A percentile compares a stretch with the other conserved stretches of the same genome.
Evolutionary conservation across 139 green algal genomes (phyloP).

Genomic region (Chlamydomonas incerta): DNA sequence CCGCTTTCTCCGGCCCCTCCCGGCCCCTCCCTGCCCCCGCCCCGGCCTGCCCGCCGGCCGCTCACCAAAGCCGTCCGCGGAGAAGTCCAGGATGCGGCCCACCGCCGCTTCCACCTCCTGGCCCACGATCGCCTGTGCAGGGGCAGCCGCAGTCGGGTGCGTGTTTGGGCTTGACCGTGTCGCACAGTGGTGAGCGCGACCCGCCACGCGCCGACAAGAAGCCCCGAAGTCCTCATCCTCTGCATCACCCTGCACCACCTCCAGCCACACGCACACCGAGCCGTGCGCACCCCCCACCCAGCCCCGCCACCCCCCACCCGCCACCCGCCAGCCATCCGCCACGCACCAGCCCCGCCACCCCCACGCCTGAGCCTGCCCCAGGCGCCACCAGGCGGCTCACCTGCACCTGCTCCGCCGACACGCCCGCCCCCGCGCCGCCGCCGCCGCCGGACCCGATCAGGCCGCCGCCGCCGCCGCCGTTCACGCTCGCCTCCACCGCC

Average conservation of each 20-base stretch:
- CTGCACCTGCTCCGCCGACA: conserved; percentile 21
- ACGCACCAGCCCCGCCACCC: not conserved
- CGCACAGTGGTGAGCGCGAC: no score
- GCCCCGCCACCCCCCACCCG: not conserved
- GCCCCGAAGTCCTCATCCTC: no score
- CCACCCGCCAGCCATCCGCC: not conserved
- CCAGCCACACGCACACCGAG: no score
- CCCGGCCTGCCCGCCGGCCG: not conserved
- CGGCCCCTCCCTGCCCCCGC: not conserved
- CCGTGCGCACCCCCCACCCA: not conserved
- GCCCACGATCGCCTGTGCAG: conserved; percentile 37
- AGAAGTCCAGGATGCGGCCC: conserved; percentile 32
- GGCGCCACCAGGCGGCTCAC: no score
- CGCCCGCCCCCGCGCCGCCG: not conserved
- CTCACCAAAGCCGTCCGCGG: conserved; percentile 29
- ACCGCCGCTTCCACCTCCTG: conserved; percentile 49
- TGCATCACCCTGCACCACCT: no score
- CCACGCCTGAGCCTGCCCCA: no score
- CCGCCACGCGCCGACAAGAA: no score
- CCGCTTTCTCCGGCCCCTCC: not conserved
- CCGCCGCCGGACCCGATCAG: not conserved
- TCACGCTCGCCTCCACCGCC: conserved; percentile 11
- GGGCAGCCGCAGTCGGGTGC: no score
- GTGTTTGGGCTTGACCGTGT: no score
- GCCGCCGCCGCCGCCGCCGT: not conserved